Evolutionary conservation across 129 eudicot genomes (phyloP).

Genomic region (Saussurea involucrata): DNA sequence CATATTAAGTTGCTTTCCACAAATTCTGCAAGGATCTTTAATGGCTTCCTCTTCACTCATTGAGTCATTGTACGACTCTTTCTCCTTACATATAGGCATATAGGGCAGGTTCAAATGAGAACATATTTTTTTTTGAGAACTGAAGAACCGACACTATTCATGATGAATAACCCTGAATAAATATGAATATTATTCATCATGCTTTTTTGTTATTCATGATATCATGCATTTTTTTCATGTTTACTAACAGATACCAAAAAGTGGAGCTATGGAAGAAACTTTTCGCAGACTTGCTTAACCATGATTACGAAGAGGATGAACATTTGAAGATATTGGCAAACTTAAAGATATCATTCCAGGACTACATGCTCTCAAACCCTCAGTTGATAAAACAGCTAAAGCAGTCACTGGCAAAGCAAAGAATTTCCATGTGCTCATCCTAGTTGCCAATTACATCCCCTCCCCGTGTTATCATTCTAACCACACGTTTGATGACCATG

Average conservation of each 20-base stretch:
- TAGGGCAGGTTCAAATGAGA: no score
- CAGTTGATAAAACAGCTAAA: conserved; percentile 60
- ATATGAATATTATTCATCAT: no score
- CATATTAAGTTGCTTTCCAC: no score
- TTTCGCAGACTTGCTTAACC: conserved; percentile 65
- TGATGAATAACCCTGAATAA: no score
- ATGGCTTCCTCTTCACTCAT: no score
- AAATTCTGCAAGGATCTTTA: no score
- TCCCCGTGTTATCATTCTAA: not conserved
- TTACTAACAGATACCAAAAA: conserved; percentile 61
- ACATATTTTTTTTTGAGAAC: no score
- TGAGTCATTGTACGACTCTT: no score
- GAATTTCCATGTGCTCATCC: conserved; percentile 63
- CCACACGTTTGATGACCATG: no score
- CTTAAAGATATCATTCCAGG: conserved; percentile 65
- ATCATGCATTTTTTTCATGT: not conserved
- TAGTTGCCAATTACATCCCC: conserved; percentile 15
- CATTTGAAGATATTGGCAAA: conserved; percentile 43
- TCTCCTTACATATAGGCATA: no score
- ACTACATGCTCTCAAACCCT: conserved; percentile 67
- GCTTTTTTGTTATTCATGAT: no score
- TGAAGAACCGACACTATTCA: no score
- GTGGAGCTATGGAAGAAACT: conserved; percentile 74
- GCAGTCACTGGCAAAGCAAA: conserved; percentile 74
- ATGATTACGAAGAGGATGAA: conserved; percentile 41